Evolutionary conservation across 768 basidiomycete genomes (phyloP).

Genomic region (Chiua virens): DNA sequence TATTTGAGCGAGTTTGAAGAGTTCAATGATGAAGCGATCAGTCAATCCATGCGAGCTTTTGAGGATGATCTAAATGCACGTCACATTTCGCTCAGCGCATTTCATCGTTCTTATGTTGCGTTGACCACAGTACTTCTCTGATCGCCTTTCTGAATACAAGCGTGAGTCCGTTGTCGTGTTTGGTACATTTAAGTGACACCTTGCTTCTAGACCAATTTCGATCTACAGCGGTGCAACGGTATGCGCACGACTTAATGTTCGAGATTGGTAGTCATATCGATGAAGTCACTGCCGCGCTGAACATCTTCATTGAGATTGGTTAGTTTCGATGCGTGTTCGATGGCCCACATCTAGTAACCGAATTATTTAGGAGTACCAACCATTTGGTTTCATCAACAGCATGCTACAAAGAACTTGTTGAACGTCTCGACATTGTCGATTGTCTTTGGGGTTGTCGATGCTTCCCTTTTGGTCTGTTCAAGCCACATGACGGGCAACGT

Average conservation of each 20-base stretch:
- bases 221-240: slow-evolving; percentile 50
- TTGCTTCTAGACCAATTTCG: slow-evolving; percentile 44
- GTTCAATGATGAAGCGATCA: slow-evolving; percentile 51
- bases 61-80: slow-evolving; percentile 48
- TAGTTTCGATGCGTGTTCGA: slow-evolving; percentile 9
- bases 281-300: slow-evolving; percentile 45
- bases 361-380: slow-evolving; percentile 45
- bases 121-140: slow-evolving; percentile 46
- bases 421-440: slow-evolving; percentile 56
- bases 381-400: slow-evolving; percentile 52
- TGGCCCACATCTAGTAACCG: not conserved
- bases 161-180: slow-evolving; percentile 22
- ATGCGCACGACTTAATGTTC: slow-evolving; percentile 46
- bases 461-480: slow-evolving; percentile 47
- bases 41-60: slow-evolving; percentile 45
- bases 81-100: not conserved
- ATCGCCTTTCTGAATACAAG: slow-evolving; percentile 46
- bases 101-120: not conserved
- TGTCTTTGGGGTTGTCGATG: slow-evolving; percentile 52
- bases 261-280: slow-evolving; percentile 55
- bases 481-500: slow-evolving; percentile 28
- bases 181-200: not conserved
- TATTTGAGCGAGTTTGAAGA: slow-evolving; percentile 56
- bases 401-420: slow-evolving; percentile 44
- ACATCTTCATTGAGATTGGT: slow-evolving; percentile 54